Evolutionary conservation across 352 stramenopile species (phyloP).

Genomic region (Phytophthora ohioensis): DNA sequence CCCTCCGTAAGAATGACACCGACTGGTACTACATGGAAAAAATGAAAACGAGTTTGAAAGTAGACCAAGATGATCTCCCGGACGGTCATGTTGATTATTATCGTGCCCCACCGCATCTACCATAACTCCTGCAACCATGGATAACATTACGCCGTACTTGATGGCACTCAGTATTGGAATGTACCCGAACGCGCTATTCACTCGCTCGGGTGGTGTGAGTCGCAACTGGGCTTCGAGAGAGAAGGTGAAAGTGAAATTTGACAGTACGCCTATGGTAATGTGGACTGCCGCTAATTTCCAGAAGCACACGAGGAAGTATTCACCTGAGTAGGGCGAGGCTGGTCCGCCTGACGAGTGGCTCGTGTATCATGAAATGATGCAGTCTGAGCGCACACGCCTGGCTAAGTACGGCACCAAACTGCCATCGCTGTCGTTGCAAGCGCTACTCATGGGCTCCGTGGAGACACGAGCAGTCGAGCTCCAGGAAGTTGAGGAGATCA

Average conservation of each 20-base stretch:
- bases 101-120: too few relatives aligned
- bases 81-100: too few relatives aligned
- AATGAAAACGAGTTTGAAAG: too few relatives aligned
- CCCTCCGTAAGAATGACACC: too few relatives aligned
- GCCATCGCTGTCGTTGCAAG: slow-evolving; percentile 60
- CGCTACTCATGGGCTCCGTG: slow-evolving; percentile 72
- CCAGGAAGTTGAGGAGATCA: slow-evolving; percentile 24
- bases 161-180: slow-evolving; percentile 74
- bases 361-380: slow-evolving; percentile 89
- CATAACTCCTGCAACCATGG: slow-evolving; percentile 10
- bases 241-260: slow-evolving; percentile 83
- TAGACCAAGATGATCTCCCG: too few relatives aligned
- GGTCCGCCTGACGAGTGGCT: slow-evolving; percentile 65
- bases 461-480: slow-evolving; percentile 47
- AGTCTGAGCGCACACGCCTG: slow-evolving; percentile 69
- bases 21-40: too few relatives aligned
- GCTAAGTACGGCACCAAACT: slow-evolving; percentile 81
- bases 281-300: slow-evolving; percentile 32
- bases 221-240: slow-evolving; percentile 84
- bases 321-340: slow-evolving; percentile 33
- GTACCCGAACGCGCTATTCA: slow-evolving; percentile 82
- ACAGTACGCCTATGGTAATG: slow-evolving; percentile 65
- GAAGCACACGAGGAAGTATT: slow-evolving; percentile 38
- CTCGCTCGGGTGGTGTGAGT: slow-evolving; percentile 40
- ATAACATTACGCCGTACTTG: slow-evolving; percentile 63